phyloP scores from a whole-genome alignment of 139 green algal genomes.

The Chlorella sp. region DNA sequence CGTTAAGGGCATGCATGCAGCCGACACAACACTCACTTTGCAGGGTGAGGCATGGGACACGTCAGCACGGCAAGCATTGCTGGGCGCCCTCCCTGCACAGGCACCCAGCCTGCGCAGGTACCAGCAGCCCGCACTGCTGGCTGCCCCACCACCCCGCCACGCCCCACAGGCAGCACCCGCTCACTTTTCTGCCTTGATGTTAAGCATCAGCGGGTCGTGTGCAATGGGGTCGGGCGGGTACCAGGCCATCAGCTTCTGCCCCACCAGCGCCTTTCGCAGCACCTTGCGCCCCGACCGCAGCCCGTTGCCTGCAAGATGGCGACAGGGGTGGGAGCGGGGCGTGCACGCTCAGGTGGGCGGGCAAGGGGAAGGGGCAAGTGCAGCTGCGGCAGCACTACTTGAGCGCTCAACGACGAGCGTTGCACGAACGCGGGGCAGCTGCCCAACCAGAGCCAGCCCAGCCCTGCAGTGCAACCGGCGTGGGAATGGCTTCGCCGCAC shows the following conservation, averaged over 20 bases:
- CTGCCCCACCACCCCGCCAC: not conserved
- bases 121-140: too few relatives aligned
- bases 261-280: slow-evolving; percentile 56
- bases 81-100: too few relatives aligned
- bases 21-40: too few relatives aligned
- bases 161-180: not conserved
- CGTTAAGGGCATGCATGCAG: too few relatives aligned
- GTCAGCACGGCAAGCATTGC: too few relatives aligned
- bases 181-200: slow-evolving; percentile 55
- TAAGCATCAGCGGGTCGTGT: slow-evolving; percentile 60
- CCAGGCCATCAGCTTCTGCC: slow-evolving; percentile 52
- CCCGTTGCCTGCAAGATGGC: slow-evolving; percentile 49
- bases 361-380: not conserved
- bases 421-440: not conserved
- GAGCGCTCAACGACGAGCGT: too few relatives aligned
- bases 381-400: not conserved
- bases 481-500: not conserved
- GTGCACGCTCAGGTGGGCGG: not conserved
- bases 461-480: not conserved
- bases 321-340: not conserved
- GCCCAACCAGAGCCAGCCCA: not conserved
- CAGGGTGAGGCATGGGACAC: too few relatives aligned
- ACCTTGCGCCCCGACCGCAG: slow-evolving; percentile 72
- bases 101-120: too few relatives aligned
- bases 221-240: slow-evolving; percentile 55